phyloP scores from a whole-genome alignment of 2,329 filamentous ascomycete genomes.

The Pseudogymnoascus sp. region DNA sequence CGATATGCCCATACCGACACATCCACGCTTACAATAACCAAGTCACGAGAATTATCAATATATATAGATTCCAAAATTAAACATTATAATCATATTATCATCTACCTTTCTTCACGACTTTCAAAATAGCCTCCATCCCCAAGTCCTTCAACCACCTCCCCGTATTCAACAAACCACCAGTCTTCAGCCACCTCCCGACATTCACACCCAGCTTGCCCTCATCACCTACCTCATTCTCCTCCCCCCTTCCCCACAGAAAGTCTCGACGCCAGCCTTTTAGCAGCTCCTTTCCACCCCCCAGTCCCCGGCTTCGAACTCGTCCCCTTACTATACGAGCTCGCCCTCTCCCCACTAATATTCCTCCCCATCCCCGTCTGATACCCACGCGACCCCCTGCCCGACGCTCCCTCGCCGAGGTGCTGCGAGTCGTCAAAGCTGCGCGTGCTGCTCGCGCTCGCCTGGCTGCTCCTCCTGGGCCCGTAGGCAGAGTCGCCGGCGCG shows the following conservation, averaged over 20 bases:
- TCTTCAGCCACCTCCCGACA: neutral
- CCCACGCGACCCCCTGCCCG: neutral
- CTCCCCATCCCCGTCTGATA: slow-evolving; percentile 2
- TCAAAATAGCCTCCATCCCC: neutral
- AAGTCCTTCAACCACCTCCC: neutral
- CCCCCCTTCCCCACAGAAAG: neutral
- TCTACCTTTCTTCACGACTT: neutral
- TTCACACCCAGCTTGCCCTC: neutral
- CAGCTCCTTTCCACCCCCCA: neutral
- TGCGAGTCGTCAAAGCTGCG: neutral
- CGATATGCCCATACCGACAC: neutral
- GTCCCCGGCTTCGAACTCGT: neutral
- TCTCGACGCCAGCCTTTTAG: neutral
- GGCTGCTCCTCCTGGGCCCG: neutral
- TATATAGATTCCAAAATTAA: neutral
- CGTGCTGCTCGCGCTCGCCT: neutral
- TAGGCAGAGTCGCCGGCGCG: neutral
- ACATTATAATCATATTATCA: neutral
- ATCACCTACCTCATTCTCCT: neutral
- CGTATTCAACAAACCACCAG: neutral
- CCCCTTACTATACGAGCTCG: neutral
- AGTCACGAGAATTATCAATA: neutral
- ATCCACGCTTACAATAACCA: neutral
- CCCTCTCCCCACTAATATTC: neutral
- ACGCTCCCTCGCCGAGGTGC: neutral